Percentiles rank a stretch among this genome's conserved stretches.
Evolutionary conservation across 1,284 basidiomycete species (phyloP).

Genomic region (Waitea zeae): DNA sequence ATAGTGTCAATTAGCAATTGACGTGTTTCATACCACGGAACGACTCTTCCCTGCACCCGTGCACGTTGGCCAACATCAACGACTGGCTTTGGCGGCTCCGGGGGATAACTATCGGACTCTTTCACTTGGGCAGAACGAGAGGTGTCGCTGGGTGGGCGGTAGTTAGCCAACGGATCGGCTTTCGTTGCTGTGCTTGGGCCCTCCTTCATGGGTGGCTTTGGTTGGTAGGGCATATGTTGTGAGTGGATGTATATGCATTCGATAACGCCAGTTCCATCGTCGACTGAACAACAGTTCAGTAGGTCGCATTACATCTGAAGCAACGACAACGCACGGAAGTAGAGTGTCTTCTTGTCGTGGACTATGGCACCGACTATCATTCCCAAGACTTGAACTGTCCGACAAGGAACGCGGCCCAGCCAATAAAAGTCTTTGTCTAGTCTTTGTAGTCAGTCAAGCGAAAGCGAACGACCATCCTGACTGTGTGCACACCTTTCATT

Average conservation of each 20-base stretch:
- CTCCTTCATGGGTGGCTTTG: too few relatives aligned
- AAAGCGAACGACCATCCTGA: too few relatives aligned
- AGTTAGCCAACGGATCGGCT: neutral
- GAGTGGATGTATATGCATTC: slow-evolving; percentile 28
- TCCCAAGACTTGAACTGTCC: slow-evolving; percentile 39
- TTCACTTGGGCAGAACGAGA: neutral
- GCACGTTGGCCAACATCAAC: neutral
- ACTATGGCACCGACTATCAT: slow-evolving; percentile 42
- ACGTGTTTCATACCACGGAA: neutral
- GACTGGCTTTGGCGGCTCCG: neutral
- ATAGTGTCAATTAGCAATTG: neutral
- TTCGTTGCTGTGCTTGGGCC: too few relatives aligned
- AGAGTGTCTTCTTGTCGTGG: slow-evolving; percentile 40
- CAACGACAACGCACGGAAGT: slow-evolving; percentile 26
- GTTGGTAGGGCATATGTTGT: too few relatives aligned
- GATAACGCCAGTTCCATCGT: slow-evolving; percentile 54
- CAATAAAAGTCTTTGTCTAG: slow-evolving; percentile 41
- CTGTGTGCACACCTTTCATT: slow-evolving; percentile 17
- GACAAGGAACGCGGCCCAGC: slow-evolving; percentile 55
- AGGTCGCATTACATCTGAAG: neutral
- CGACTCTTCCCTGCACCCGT: neutral
- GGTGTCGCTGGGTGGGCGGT: too few relatives aligned
- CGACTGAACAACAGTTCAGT: slow-evolving; percentile 24
- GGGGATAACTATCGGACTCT: neutral
- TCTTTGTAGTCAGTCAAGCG: neutral